A percentile compares a stretch with the other conserved stretches of the same genome.
These are phyloP conservation scores for Zygosaccharomyces gambellarensis DNA, from an alignment of 805 yeast species.

Conservation along the genomic window DNA sequence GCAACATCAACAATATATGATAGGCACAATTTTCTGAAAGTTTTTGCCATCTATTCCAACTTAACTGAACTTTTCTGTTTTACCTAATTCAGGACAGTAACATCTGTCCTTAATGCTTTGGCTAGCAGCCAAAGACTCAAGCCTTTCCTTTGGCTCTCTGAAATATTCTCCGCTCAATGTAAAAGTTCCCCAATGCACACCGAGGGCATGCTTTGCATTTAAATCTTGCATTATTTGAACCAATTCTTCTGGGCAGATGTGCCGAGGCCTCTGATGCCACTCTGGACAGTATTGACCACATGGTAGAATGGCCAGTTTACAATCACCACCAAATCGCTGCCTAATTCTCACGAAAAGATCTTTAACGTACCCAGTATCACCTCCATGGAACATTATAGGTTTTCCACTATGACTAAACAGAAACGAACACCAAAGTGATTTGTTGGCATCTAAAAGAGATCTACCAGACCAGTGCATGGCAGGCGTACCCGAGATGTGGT, in stretches of 20 bases:
- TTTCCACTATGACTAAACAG: constrained; percentile 59
- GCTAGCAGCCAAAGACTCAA: constrained; percentile 47
- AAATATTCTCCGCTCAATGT: constrained; percentile 83
- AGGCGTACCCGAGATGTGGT: constrained; percentile 83
- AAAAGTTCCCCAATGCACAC: constrained; percentile 97
- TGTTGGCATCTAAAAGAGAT: constrained; percentile 70
- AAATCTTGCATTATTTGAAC: constrained; percentile 60
- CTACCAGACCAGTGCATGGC: constrained; percentile 98
- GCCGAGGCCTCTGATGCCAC: constrained; percentile 91
- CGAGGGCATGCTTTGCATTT: constrained; percentile 59
- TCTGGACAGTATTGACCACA: constrained; percentile 94
- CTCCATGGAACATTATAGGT: constrained; percentile 83
- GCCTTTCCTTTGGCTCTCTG: constrained; percentile 67
- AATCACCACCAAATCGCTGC: constrained; percentile 53
- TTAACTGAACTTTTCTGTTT: constrained; percentile 48
- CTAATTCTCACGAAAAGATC: constrained; percentile 69
- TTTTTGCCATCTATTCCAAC: not conserved
- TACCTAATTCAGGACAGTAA: constrained; percentile 70
- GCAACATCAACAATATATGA: not conserved
- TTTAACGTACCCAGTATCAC: constrained; percentile 86
- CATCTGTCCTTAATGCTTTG: constrained; percentile 35
- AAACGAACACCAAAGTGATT: constrained; percentile 85
- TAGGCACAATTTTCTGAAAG: not conserved
- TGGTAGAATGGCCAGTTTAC: constrained; percentile 69
- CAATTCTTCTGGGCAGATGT: constrained; percentile 77